phyloP scores from a whole-genome alignment of 139 green algal genomes.

The Chlamydomonas urium region DNA sequence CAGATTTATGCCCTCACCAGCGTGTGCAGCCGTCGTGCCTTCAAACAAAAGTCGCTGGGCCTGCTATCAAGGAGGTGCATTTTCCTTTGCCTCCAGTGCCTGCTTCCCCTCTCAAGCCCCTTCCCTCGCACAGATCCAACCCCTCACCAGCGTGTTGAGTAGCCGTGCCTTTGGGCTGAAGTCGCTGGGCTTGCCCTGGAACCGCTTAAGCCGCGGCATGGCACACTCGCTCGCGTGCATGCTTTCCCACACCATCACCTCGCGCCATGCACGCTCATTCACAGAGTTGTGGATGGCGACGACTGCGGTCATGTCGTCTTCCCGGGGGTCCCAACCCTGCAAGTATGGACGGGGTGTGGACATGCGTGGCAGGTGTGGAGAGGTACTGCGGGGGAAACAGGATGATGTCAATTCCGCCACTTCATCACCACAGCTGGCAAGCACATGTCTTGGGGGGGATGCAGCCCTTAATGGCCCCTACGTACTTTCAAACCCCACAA shows the following conservation, averaged over 20 bases:
- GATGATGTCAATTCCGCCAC: too few species aligned
- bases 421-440: neutral
- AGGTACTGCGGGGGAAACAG: too few species aligned
- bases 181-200: conserved; percentile 76
- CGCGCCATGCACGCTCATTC: conserved; percentile 87
- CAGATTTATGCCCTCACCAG: too few species aligned
- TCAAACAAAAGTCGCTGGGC: too few species aligned
- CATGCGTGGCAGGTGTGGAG: neutral
- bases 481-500: too few species aligned
- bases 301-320: conserved; percentile 79
- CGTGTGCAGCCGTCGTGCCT: too few species aligned
- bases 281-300: conserved; percentile 93
- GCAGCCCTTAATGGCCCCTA: too few species aligned
- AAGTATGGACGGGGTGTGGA: too few species aligned
- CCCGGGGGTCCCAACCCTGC: conserved; percentile 74
- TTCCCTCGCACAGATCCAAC: neutral
- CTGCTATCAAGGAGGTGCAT: conserved; percentile 55
- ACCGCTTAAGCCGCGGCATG: conserved; percentile 62
- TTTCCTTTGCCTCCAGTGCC: conserved; percentile 52
- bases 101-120: conserved; percentile 70
- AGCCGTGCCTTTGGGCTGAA: conserved; percentile 86
- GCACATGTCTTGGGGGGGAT: neutral
- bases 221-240: conserved; percentile 54
- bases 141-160: conserved; percentile 76
- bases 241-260: conserved; percentile 79